A percentile compares a stretch with the other conserved stretches of the same genome.
phyloP scores from a whole-genome alignment of 176 grass and related monocot genomes.

The Zea luxurians region DNA sequence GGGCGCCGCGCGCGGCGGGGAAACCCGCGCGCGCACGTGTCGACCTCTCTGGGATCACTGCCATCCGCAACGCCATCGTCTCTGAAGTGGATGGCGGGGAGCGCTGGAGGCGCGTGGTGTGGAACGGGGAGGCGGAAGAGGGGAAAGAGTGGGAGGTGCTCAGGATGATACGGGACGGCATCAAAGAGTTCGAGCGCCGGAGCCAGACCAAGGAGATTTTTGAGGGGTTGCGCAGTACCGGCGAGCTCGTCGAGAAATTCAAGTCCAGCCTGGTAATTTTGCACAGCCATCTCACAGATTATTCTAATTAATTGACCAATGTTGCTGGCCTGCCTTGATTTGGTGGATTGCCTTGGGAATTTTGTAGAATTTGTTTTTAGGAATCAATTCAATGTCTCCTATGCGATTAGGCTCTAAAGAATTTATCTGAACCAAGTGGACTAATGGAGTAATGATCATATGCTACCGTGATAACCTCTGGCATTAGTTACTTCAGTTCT shows the following conservation, averaged over 20 bases:
- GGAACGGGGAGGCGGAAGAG: constrained; percentile 22
- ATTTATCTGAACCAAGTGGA: not conserved
- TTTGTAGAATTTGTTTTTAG: not conserved
- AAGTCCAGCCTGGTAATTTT: constrained; percentile 69
- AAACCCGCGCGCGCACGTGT: constrained; percentile 47
- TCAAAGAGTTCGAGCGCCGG: constrained; percentile 65
- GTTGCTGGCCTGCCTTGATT: not conserved
- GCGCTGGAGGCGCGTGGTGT: constrained; percentile 20
- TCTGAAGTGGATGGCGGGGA: constrained; percentile 40
- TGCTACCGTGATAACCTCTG: not conserved
- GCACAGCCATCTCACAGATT: not conserved
- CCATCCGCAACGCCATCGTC: constrained; percentile 55
- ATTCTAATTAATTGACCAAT: not conserved
- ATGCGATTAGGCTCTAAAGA: not conserved
- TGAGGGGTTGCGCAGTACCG: constrained; percentile 44
- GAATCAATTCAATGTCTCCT: not conserved
- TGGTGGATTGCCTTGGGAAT: not conserved
- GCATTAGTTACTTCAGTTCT: not conserved
- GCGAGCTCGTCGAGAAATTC: constrained; percentile 70
- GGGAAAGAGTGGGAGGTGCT: constrained; percentile 68
- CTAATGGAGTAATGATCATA: not conserved
- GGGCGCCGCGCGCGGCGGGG: constrained; percentile 31
- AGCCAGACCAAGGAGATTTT: constrained; percentile 60
- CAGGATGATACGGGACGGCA: constrained; percentile 54
- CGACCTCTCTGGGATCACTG: constrained; percentile 62